Percentiles rank a stretch among this genome's conserved stretches.
These are phyloP conservation scores for Candida endomychidarum DNA, from an alignment of 805 yeast genomes.

Conservation along the genomic window DNA sequence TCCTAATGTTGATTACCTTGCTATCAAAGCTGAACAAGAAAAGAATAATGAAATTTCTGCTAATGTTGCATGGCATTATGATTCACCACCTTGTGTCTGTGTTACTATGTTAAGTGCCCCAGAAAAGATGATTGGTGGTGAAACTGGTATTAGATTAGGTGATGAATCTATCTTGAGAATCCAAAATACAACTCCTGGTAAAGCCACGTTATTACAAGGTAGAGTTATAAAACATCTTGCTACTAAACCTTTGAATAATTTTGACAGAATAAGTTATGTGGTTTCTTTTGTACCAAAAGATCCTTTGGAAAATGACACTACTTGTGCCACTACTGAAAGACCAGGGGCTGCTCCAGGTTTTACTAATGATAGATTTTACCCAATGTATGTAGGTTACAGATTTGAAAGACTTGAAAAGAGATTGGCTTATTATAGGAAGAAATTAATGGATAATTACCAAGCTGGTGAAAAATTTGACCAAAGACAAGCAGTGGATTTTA, in stretches of 20 bases:
- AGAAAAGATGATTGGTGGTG: conserved; percentile 16
- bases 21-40: conserved; percentile 12
- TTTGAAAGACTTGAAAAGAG: conserved; percentile 25
- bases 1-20: conserved; percentile 9
- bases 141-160: conserved; percentile 17
- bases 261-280: conserved; percentile 44
- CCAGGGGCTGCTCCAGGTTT: conserved; percentile 35
- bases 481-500: conserved; percentile 28
- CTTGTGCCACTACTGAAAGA: conserved; percentile 40
- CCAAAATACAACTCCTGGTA: conserved; percentile 19
- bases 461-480: conserved; percentile 31
- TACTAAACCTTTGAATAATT: conserved; percentile 23
- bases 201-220: conserved; percentile 22
- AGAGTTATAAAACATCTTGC: conserved; percentile 24
- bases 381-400: conserved; percentile 27
- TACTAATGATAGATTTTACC: conserved; percentile 27
- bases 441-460: conserved; percentile 7
- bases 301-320: conserved; percentile 31
- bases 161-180: conserved; percentile 16
- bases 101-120: conserved; percentile 16
- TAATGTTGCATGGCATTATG: conserved; percentile 16
- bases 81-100: conserved; percentile 14
- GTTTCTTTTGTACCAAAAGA: conserved; percentile 43
- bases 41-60: conserved; percentile 10
- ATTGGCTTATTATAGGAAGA: conserved; percentile 15